Conservation (phyloP, 2,329 filamentous ascomycete genomes). For the Cryphonectria naterciae region DNA sequence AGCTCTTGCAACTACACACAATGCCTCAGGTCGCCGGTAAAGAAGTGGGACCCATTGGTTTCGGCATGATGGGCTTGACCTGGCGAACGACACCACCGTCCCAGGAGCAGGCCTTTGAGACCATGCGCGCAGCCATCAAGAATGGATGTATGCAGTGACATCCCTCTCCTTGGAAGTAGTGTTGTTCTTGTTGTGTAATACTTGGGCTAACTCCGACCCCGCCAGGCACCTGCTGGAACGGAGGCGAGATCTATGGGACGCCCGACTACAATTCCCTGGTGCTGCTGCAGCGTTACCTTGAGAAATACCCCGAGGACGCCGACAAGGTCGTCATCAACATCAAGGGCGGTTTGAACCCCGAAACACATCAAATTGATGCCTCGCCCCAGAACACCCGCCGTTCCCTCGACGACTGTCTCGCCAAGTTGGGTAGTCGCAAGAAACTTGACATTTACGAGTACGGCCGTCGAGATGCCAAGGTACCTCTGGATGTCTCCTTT, state of each 20-base stretch:
- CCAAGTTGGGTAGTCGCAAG: constrained; percentile 54
- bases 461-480: constrained; percentile 57
- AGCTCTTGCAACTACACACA: constrained; percentile 6
- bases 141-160: constrained; percentile 36
- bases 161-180: background rate
- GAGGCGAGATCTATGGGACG: constrained; percentile 65
- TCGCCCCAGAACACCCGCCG: constrained; percentile 57
- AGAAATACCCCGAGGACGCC: constrained; percentile 64
- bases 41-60: constrained; percentile 36
- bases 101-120: constrained; percentile 54
- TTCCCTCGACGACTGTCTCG: constrained; percentile 61
- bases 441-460: constrained; percentile 64
- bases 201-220: background rate
- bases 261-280: constrained; percentile 59
- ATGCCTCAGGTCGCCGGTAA: constrained; percentile 36
- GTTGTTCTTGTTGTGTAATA: too few relatives aligned
- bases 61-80: constrained; percentile 43
- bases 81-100: constrained; percentile 45
- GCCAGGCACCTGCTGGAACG: constrained; percentile 44
- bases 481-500: constrained; percentile 49
- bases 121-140: constrained; percentile 56
- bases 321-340: constrained; percentile 63
- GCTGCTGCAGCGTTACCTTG: constrained; percentile 64
- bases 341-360: constrained; percentile 47
- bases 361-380: constrained; percentile 48